Evolutionary conservation across 1,284 basidiomycete species (phyloP), one percentile per base, ranked within the genome.

Genomic region (Bjerkandera adusta): DNA sequence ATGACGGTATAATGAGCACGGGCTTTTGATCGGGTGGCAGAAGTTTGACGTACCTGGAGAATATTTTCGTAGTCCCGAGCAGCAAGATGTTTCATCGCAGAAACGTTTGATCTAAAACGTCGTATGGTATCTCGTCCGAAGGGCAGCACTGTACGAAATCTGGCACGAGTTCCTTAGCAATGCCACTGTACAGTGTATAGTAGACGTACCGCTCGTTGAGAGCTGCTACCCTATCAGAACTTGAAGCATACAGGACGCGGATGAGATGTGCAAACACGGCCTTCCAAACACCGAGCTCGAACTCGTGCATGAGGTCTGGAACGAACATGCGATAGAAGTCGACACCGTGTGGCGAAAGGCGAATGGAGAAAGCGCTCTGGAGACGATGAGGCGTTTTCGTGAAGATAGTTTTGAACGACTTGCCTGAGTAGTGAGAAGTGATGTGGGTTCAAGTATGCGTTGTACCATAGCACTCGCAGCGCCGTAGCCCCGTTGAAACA

Each of bases 321-420:
- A 65, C 60, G 7, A 64, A 56, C 38, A 65, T 58, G 16, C 66
- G 61, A 5, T 66, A 36, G 1, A 66, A 48, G 35, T 67, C 63
- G 0, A 59, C 52, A 0, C 61, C 55, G 22, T 65, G 47, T 26
- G 62, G 47, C 10, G 21, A 13, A 12, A 48, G 29, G n/a, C 35
- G 24, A 12, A 18, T n/a, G 2, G 15, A 22, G 26, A 45, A 49
- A 7, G 46, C 29, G 33, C 22, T 43, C 49, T 43, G 16, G 11
- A 22, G 15, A 11, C 5, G 20, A 32, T 4, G 7, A n/a, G 3
- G 18, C 18, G 4, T 36, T 4, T 21, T 10, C 15, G n/a, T 5
- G 15, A 13, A 43, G 26, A 18, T 13, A 13, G 5, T 25, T 11
- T 11, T n/a, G 16, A 43, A 36, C 12, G 8, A 18, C 37, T 27